Conservation (phyloP, 148 eudicot genomes). For the Pharnaceum exiguum region DNA sequence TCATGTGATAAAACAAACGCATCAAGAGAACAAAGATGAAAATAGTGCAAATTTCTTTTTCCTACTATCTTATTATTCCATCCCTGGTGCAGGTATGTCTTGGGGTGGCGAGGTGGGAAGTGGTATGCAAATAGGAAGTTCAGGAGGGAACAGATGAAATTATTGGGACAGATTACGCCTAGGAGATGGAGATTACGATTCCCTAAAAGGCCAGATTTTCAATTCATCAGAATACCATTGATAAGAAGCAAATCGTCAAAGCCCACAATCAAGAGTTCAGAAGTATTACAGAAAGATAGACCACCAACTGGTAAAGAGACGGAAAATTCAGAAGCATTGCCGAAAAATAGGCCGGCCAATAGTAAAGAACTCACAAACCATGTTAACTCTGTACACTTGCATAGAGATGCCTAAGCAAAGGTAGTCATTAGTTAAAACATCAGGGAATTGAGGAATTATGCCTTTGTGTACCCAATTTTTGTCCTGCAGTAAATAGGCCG, state of each 20-base stretch:
- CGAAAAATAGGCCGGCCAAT: too few species aligned
- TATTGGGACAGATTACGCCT: conserved; percentile 74
- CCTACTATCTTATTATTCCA: not conserved
- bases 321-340: conserved; percentile 12
- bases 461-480: too few species aligned
- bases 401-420: too few species aligned
- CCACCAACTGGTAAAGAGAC: conserved; percentile 15
- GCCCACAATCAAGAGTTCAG: conserved; percentile 39
- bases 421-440: too few species aligned
- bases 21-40: too few species aligned
- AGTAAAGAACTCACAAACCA: too few species aligned
- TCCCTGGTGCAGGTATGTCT: conserved; percentile 46
- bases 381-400: too few species aligned
- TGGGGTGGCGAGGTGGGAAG: conserved; percentile 94
- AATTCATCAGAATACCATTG: conserved; percentile 54
- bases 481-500: too few species aligned
- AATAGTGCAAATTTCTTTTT: too few species aligned
- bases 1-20: too few species aligned
- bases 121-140: conserved; percentile 80
- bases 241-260: conserved; percentile 32
- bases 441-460: too few species aligned
- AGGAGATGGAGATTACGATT: conserved; percentile 50
- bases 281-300: conserved; percentile 28
- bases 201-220: conserved; percentile 28
- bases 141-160: conserved; percentile 78